These are phyloP conservation scores for Oryza brachyantha DNA, from an alignment of 176 grass and related monocot species.

Conservation along the genomic window DNA sequence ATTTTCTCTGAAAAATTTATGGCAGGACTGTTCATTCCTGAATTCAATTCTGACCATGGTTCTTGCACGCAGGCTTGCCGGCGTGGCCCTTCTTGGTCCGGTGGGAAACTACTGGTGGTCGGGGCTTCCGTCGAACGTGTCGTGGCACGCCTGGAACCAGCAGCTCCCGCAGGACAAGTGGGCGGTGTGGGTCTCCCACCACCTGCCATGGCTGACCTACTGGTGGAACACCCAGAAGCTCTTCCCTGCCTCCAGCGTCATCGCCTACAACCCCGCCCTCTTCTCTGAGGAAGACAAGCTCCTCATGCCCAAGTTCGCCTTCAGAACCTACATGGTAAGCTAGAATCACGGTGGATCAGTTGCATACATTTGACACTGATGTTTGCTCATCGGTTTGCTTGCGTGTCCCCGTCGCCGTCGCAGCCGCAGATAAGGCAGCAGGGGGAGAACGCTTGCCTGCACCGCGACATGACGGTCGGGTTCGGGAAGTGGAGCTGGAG, in stretches of 20 bases:
- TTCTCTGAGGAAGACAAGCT: constrained; percentile 47
- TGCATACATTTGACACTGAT: not conserved
- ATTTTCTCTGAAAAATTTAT: not conserved
- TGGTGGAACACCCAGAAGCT: constrained; percentile 84
- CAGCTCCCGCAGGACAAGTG: constrained; percentile 63
- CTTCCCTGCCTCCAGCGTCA: constrained; percentile 65
- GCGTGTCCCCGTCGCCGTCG: not conserved
- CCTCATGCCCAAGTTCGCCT: constrained; percentile 36
- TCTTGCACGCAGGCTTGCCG: constrained; percentile 47
- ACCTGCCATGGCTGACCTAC: constrained; percentile 84
- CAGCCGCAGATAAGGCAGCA: constrained; percentile 69
- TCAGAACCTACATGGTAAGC: constrained; percentile 47
- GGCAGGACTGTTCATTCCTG: not conserved
- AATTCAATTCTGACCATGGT: not conserved
- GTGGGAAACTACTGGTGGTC: constrained; percentile 80
- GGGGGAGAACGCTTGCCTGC: constrained; percentile 53
- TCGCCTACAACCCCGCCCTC: constrained; percentile 38
- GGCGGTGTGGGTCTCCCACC: constrained; percentile 61
- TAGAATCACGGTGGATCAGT: not conserved
- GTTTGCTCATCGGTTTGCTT: not conserved
- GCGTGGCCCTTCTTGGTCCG: constrained; percentile 56
- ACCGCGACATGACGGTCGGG: constrained; percentile 75
- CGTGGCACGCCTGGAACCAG: constrained; percentile 51
- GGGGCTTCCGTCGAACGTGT: constrained; percentile 68
- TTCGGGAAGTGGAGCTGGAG: constrained; percentile 72